Percentiles rank a stretch among this genome's conserved stretches.
Evolutionary conservation across 345 rosid genomes (phyloP).

Genomic region (Bruguiera parviflora): DNA sequence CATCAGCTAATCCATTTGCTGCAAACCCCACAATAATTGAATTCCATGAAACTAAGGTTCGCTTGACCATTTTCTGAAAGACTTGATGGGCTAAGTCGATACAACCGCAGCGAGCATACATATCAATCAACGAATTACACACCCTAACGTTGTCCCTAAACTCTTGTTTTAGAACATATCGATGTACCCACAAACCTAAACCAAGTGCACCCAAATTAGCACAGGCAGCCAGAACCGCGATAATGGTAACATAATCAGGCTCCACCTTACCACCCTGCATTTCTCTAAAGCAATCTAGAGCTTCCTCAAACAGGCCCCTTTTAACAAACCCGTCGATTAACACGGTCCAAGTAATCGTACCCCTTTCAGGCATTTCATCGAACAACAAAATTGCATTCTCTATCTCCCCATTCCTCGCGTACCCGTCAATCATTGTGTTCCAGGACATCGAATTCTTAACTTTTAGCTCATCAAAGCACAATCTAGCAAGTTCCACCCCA

Average conservation of each 20-base stretch:
- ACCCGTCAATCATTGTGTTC: slow-evolving; percentile 30
- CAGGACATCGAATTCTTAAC: slow-evolving; percentile 19
- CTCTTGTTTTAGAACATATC: slow-evolving; percentile 15
- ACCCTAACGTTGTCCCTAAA: slow-evolving; percentile 21
- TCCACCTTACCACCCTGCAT: slow-evolving; percentile 22
- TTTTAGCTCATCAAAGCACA: slow-evolving; percentile 16
- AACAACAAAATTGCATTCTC: slow-evolving; percentile 16
- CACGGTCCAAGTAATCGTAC: slow-evolving; percentile 27
- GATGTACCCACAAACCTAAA: slow-evolving; percentile 28
- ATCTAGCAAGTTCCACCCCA: slow-evolving; percentile 12
- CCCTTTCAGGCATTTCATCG: slow-evolving; percentile 28
- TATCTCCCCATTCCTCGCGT: slow-evolving; percentile 13
- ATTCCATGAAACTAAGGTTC: slow-evolving; percentile 28
- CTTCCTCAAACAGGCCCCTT: slow-evolving; percentile 21
- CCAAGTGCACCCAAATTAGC: slow-evolving; percentile 27
- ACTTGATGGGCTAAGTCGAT: slow-evolving; percentile 23
- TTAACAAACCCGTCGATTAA: slow-evolving; percentile 29
- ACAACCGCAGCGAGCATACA: slow-evolving; percentile 25
- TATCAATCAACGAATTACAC: slow-evolving; percentile 24
- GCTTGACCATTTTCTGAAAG: slow-evolving; percentile 15
- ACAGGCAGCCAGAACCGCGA: slow-evolving; percentile 22
- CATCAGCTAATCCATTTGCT: slow-evolving; percentile 20
- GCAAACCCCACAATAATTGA: slow-evolving; percentile 28
- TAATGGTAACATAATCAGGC: slow-evolving; percentile 27
- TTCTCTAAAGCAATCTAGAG: slow-evolving; percentile 19